Base-by-base conservation (phyloP, 1,284 basidiomycete genomes). In the Mycena sp. region DNA sequence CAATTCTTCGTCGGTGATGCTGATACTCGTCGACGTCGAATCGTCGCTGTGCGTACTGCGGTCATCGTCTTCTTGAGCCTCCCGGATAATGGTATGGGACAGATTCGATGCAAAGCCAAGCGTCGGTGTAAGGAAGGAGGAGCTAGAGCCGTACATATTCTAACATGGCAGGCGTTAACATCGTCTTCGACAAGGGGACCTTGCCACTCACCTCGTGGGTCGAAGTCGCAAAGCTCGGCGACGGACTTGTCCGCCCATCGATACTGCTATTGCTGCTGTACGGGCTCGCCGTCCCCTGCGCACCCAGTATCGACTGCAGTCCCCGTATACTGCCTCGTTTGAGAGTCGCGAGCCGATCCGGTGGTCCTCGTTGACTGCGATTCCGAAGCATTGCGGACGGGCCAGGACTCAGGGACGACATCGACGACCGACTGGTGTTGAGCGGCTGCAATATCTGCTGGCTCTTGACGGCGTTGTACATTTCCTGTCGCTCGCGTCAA, bases 61-160 rank as follows among this genome's bases (percentile, higher is more conserved):
- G 50, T 87, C 85, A 71, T 98, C 95, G 72, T 98, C 96, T 76
- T 99, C 96, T 67, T 95, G 92, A 7, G 92, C 83, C 75, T 99
- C 97, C 25, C 91, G 88, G 74, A 99, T 99, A 75, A 99, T 98
- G 1, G 95, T 96, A 73, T 98, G 94, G 1, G 95, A 94, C 21
- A 99, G 83, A 67, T 97, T 99, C 61, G 93, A 96, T 3, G 95
- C 97, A 74, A 99, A 99, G 6, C 97, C 97, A 7, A 98, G 83
- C 0, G 94, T 89, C 0, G 93, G 92, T 0, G 90, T 85, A 52
- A 93, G 82, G 78, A 93, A 91, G 68, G 81, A 75, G 5, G 85
- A 81, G 70, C 84, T 82, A 17, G 86, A 84, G 61, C 77, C 81
- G 61, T 85, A 83, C 71, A 81, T 59, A 23, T 77, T 80, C 81